Evolutionary conservation across 2,329 filamentous ascomycete species (phyloP), one percentile per base, ranked within the genome.

Genomic region (Harringtonia aguacate): DNA sequence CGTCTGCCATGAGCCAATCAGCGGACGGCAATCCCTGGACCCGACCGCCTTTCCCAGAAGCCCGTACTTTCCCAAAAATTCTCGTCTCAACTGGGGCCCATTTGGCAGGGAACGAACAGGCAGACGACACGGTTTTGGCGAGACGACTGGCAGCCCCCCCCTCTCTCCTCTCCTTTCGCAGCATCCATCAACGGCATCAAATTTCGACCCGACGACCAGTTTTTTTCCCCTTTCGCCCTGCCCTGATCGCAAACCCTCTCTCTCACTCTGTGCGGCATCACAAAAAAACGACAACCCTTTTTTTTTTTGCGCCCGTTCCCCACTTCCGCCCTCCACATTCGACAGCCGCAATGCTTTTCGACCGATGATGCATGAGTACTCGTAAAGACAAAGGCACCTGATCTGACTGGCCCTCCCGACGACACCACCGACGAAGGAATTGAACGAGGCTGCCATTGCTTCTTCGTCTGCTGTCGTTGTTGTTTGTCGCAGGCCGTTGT

Each of bases 241-340:
- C 24, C 24, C 10, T 10, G 10, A 27, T 27, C 24, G 24, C 24
- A 7, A 10, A 7, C 10, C 24, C 10, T 27, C 10, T 27, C 10
- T 10, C 24, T 27, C 24, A 10, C n/a, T n/a, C n/a, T n/a, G n/a
- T n/a, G n/a, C n/a, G n/a, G n/a, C n/a, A n/a, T n/a, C n/a, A n/a
- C n/a, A n/a, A n/a, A n/a, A n/a, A n/a, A n/a, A n/a, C n/a, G n/a
- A n/a, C 14, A 15, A n/a, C 33, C 22, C 20, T 38, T 39, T 44
- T 39, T 43, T 44, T 20, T 9, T 10, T 10, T 13, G 13, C 20
- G 15, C 20, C 13, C 21, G 15, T 21, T 38, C 36, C 21, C 42
- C 36, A 42, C 40, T 42, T 31, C 30, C 30, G 8, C 20, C 20
- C 35, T 45, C 43, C 43, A 34, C 43, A 40, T 34, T 29, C 41